Evolutionary conservation across 345 rosid species (phyloP).

Genomic region (Hibiscus syriacus): DNA sequence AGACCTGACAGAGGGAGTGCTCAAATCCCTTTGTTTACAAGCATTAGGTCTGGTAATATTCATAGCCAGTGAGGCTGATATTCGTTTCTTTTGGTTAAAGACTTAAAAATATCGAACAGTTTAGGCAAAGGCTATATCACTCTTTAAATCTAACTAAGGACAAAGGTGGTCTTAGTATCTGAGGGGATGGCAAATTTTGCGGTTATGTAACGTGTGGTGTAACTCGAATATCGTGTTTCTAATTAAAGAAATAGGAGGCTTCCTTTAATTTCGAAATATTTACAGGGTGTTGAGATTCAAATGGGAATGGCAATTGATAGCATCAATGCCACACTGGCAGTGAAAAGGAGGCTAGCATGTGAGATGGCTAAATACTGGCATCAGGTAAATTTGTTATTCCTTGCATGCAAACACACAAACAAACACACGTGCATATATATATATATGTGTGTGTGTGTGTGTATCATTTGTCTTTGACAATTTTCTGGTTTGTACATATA

Average conservation of each 20-base stretch:
- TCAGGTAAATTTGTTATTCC: slow-evolving; percentile 29
- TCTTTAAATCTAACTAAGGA: no score
- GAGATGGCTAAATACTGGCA: slow-evolving; percentile 66
- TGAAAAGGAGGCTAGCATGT: slow-evolving; percentile 66
- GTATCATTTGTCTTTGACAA: not conserved
- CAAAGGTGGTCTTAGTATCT: no score
- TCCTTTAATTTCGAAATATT: not conserved
- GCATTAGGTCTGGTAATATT: slow-evolving; percentile 56
- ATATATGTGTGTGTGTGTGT: slow-evolving; percentile 32
- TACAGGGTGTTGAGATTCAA: slow-evolving; percentile 53
- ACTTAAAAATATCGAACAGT: not conserved
- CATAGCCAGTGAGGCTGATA: not conserved
- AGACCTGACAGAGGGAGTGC: slow-evolving; percentile 61
- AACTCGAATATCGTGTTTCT: not conserved
- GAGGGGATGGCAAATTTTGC: not conserved
- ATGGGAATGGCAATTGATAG: slow-evolving; percentile 62
- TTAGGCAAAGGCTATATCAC: no score
- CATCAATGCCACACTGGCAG: slow-evolving; percentile 57
- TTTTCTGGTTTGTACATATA: not conserved
- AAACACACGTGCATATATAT: no score
- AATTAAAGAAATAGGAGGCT: not conserved
- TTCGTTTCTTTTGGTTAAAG: not conserved
- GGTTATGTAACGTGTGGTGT: not conserved
- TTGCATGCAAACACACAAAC: not conserved
- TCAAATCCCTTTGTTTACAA: slow-evolving; percentile 56